Percentiles rank a stretch among this genome's conserved stretches.
phyloP scores from a whole-genome alignment of 2,329 filamentous ascomycete species.

The Fusarium anthophilum region DNA sequence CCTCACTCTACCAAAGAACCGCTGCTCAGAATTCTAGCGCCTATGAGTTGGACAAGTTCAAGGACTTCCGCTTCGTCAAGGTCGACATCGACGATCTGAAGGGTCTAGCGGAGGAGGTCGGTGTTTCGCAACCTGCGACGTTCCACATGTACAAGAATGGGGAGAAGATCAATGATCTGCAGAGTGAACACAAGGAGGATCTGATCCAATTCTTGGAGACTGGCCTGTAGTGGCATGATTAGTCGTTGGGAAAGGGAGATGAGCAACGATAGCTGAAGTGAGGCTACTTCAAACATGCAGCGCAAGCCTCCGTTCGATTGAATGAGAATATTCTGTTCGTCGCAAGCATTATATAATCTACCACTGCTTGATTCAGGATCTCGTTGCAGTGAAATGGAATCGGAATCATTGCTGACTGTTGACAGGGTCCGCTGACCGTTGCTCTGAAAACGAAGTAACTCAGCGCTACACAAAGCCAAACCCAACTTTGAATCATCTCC shows the following conservation, averaged over 20 bases:
- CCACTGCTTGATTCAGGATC: accelerated
- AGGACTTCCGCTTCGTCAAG: conserved; percentile 29
- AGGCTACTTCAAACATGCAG: accelerated
- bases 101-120: conserved; percentile 4
- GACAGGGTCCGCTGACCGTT: accelerated
- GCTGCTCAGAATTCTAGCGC: neutral
- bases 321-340: accelerated
- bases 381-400: neutral
- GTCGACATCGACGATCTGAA: conserved; percentile 27
- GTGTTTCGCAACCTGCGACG: conserved; percentile 2
- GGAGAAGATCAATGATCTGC: conserved; percentile 18
- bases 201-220: conserved; percentile 19
- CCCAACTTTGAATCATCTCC: neutral
- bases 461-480: neutral
- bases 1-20: accelerated
- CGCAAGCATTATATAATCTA: accelerated
- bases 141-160: conserved; percentile 28
- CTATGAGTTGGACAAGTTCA: conserved; percentile 29
- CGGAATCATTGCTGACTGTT: accelerated
- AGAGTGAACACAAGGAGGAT: conserved; percentile 12
- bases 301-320: accelerated
- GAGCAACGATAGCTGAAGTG: neutral
- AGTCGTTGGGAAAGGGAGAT: accelerated
- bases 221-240: neutral
- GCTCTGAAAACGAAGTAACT: neutral